These are phyloP conservation scores for Phytophthora chlamydospora DNA, from an alignment of 352 stramenopile species.

Conservation along the genomic window DNA sequence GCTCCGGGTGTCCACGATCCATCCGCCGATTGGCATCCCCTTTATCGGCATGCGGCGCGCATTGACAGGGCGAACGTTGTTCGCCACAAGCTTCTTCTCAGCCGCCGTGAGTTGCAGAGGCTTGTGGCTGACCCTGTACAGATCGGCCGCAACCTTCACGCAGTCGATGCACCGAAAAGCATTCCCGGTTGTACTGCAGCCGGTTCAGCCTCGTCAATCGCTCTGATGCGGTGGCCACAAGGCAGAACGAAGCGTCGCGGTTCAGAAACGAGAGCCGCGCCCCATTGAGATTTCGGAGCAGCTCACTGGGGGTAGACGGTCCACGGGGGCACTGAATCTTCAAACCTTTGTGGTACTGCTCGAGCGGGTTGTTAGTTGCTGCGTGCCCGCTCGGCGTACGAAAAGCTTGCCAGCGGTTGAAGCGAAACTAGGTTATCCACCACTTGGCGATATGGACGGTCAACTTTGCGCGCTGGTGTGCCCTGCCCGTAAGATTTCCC, in stretches of 20 bases:
- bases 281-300: constrained; percentile 3
- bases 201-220: constrained; percentile 7
- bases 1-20: constrained; percentile 10
- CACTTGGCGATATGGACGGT: not conserved
- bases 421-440: not conserved
- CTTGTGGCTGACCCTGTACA: constrained; percentile 4
- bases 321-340: constrained; percentile 7
- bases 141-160: not conserved
- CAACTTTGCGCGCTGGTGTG: not conserved
- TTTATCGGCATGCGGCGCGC: not conserved
- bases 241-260: not conserved
- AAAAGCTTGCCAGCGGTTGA: not conserved
- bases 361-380: constrained; percentile 5
- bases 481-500: not conserved
- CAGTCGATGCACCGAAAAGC: constrained; percentile 1
- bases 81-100: constrained; percentile 5
- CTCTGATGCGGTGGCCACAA: not conserved
- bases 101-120: not conserved
- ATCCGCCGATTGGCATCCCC: not conserved
- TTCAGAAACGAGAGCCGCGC: constrained; percentile 3
- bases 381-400: not conserved
- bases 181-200: constrained; percentile 1
- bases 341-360: constrained; percentile 4
- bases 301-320: not conserved
- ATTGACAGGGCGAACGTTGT: constrained; percentile 6